Base-by-base conservation (phyloP, 306 rosid species). In the Crotalaria pallida region DNA sequence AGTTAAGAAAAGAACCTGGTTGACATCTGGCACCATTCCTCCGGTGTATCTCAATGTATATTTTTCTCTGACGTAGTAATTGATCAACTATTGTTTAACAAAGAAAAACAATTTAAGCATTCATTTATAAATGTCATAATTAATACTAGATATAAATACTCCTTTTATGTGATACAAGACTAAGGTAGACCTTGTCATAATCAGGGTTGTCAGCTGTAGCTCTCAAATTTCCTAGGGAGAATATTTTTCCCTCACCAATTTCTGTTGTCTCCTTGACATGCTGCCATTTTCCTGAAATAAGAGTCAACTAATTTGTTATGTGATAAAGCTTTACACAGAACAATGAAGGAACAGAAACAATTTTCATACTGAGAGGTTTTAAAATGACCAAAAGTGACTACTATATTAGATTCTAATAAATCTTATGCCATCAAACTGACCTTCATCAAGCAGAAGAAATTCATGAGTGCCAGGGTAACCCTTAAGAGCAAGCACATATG, bases 1-100 rank as follows among this genome's bases (percentile, higher is more conserved):
- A 58, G 78, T 58, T 60, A 57, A 66, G 78, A 51, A 60, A 68
- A 53, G 33, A 24, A 91, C 99, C 96, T 94, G 92, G 84, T 91
- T 91, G 16, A 91, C 97, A 50, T 94, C 99, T 0, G 99, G 97
- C 52, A 94, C 99, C 99, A 94, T 94, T 81, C 99, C 99, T 60
- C 99, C 97, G 0, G 99, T 88, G 81, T 94, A 94, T 87, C 99
- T 87, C 87, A 94, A 64, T 36, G 97, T 94, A 92, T 91, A 94
- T 65, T 88, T 88, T 75, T 88, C 96, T 38, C 60, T 82, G 41
- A 94, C 83, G 74, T 91, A 94, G 80, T 81, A 91, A 67, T 94
- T 85, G 59, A 94, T 80, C 71, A 94, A 83, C 97, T 94, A 82
- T 67, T 77, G 48, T 31, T 34, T 34, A 13, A 71, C 21, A 76